Conservation (phyloP, 257 asterid genomes). For the Capsicum rhomboideum region DNA sequence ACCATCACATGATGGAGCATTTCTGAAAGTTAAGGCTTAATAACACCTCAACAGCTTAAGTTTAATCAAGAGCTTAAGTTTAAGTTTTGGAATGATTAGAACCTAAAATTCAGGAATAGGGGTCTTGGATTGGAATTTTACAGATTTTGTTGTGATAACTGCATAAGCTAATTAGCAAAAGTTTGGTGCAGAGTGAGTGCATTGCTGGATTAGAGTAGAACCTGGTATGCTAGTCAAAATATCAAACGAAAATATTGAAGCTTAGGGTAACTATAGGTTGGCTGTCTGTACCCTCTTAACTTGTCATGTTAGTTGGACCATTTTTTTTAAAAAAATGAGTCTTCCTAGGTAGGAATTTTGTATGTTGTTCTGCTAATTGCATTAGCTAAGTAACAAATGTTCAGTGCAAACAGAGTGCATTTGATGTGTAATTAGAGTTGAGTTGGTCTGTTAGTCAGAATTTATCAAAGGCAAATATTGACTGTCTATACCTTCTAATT, state of each 20-base stretch:
- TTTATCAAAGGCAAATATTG: no score
- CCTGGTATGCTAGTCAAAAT: not conserved
- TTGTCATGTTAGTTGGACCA: not conserved
- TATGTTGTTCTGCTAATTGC: not conserved
- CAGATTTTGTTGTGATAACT: not conserved
- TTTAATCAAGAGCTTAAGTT: not conserved
- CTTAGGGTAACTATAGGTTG: not conserved
- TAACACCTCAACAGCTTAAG: not conserved
- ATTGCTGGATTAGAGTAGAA: not conserved
- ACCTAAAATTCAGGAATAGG: not conserved
- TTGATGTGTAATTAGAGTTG: no score
- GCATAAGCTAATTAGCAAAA: not conserved
- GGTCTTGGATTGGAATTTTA: not conserved
- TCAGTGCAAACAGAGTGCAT: no score
- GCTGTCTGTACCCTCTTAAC: not conserved
- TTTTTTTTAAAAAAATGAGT: not conserved
- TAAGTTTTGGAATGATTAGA: not conserved
- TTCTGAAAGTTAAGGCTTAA: not conserved
- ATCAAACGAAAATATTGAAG: not conserved
- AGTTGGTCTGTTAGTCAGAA: no score
- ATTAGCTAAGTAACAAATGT: not conserved
- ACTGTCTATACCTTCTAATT: no score
- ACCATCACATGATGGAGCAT: not conserved
- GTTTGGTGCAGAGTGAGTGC: not conserved
- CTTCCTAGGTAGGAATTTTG: not conserved